These are phyloP conservation scores for Chaetomium sp. DNA, from an alignment of 2,329 filamentous ascomycete genomes.

Conservation along the genomic window DNA sequence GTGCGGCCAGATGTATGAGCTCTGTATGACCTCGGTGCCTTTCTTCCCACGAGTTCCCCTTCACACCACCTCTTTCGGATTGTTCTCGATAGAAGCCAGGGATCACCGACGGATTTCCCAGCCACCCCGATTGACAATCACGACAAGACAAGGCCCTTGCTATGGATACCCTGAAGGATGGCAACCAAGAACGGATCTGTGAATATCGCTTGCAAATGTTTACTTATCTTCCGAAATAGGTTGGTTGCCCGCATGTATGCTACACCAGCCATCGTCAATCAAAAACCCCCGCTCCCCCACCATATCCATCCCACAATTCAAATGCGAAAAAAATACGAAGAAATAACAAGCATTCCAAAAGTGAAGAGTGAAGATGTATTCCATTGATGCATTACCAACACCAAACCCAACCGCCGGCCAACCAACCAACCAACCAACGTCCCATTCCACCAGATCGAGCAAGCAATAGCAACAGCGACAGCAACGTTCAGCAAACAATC, in stretches of 20 bases:
- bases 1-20: too few relatives aligned
- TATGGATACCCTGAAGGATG: too few relatives aligned
- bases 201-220: too few relatives aligned
- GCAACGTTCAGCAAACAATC: not conserved
- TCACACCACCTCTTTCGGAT: too few relatives aligned
- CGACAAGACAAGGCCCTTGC: not conserved
- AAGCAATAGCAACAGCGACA: not conserved
- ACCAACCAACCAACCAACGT: not conserved
- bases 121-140: not conserved
- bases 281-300: not conserved
- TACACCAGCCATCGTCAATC: not conserved
- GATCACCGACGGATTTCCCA: not conserved
- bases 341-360: not conserved
- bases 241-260: not conserved
- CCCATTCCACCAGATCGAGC: too few relatives aligned
- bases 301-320: not conserved
- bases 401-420: not conserved
- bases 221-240: too few relatives aligned
- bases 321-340: not conserved
- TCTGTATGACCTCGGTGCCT: too few relatives aligned
- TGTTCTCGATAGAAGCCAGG: too few relatives aligned
- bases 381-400: conserved; percentile 4
- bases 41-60: too few relatives aligned
- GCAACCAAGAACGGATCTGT: not conserved
- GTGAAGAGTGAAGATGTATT: conserved; percentile 11